Base-by-base conservation (phyloP, 768 basidiomycete species). In the Lactifluus rugatus region DNA sequence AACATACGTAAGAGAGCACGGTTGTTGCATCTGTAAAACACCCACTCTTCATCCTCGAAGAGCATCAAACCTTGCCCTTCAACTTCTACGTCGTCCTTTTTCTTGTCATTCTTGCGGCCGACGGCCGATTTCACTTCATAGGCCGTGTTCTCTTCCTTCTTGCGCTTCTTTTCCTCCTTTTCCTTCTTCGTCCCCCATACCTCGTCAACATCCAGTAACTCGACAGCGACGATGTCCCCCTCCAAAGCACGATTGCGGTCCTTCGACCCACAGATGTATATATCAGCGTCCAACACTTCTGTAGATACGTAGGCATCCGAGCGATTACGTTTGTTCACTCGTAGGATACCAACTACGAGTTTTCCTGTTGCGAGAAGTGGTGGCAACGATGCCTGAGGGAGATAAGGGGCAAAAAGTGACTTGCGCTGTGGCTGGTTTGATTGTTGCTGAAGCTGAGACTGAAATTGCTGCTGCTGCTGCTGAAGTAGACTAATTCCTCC, bases 141-240 rank as follows among this genome's bases (percentile, higher is more conserved):
- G 0, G 93, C 91, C 28, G 93, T 86, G 69, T 94, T 96, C 74
- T 98, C 96, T 74, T 98, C 96, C 81, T 99, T 99, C 76, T 98
- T 98, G 68, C 95, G 81, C 77, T 99, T 98, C 85, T 99, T 99
- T 77, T 98, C 96, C 71, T 98, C 96, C 75, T 99, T 99, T 76
- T 99, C 96, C 74, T 99, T 99, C 80, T 99, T 99, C 5, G 96
- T 96, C 9, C 89, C 87, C 91, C 91, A 91, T 14, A 96, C 94
- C 72, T 97, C 94, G 66, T 97, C 93, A 25, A 98, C 95, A 66
- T 99, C 96, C 55, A 99, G 79, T 46, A 99, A 81, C 71, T 99
- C 96, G 23, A 99, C 91, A 21, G 95, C 96, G 57, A 99, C 93
- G 56, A 98, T 95, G 68, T 99, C 96, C 25, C 96, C 96, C 70